Evolutionary conservation across 1,284 basidiomycete genomes (phyloP), one percentile per base, ranked within the genome.

Genomic region (Puccinia coronata): DNA sequence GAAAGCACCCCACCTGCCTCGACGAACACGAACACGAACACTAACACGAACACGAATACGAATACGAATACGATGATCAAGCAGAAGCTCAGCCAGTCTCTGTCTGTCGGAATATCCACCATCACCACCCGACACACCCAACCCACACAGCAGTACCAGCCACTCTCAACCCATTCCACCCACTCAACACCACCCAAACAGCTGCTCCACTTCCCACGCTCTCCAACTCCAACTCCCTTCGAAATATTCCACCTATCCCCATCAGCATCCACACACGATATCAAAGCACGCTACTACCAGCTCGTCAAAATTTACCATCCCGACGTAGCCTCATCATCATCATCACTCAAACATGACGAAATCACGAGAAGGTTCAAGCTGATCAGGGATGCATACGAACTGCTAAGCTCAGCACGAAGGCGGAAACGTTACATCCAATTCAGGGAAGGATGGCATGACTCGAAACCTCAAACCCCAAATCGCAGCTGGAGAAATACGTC

Each of bases 281-380:
- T 86, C 72, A 86, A 86, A 61, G 25, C 80, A n/a, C 82, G 85
- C 0, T 86, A 86, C 82, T 86, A 86, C 82, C 83, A 86, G 28
- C 79, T 86, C 2, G 85, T 86, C 18, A 82, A 83, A 9, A 34
- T 77, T 0, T 82, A 82, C 8, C 85, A 86, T 79, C 85, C 85
- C 0, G 85, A 86, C 70, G 71, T 78, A 25, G 71, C 71, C 25
- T 0, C 83, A 77, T 55, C 55, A 25, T 20, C 39, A 31, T 41
- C 2, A 16, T 63, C 73, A n/a, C 25, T 61, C 18, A 34, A 34
- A 16, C 53, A 16, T 43, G 80, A 49, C 82, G 80, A 6, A 80
- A 83, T 47, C n/a, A 57, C 55, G 2, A 83, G 83, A 16, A 73
- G 83, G 25, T 85, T 85, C 67, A 84, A 85, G 57, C 12, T 55